Conservation (phyloP, 2,329 filamentous ascomycete genomes). For the Xylaria digitata region DNA sequence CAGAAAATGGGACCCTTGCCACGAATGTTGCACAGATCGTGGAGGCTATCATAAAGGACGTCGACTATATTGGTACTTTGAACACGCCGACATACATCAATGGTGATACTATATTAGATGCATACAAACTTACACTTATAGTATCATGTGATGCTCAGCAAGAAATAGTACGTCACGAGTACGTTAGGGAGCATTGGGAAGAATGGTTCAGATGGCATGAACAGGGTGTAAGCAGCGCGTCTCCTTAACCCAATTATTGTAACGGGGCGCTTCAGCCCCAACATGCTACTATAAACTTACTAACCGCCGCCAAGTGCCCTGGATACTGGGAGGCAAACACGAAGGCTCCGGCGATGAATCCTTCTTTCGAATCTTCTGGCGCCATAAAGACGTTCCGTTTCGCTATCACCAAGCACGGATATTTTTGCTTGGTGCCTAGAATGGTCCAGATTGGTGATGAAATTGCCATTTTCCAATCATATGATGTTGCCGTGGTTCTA, state of each 20-base stretch:
- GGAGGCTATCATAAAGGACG: conserved; percentile 23
- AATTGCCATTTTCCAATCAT: conserved; percentile 39
- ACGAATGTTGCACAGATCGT: conserved; percentile 26
- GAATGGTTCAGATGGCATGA: conserved; percentile 34
- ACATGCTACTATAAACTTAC: neutral
- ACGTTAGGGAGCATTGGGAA: conserved; percentile 29
- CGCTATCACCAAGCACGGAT: conserved; percentile 41
- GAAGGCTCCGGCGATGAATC: conserved; percentile 19
- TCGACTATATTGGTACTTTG: conserved; percentile 17
- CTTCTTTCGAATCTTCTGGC: conserved; percentile 35
- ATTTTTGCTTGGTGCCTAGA: conserved; percentile 43
- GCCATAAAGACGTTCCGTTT: conserved; percentile 39
- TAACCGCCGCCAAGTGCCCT: conserved; percentile 19
- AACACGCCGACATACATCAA: conserved; percentile 25
- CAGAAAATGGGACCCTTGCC: conserved; percentile 5
- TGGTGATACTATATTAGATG: conserved; percentile 27
- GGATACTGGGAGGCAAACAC: conserved; percentile 28
- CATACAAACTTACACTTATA: conserved; percentile 38
- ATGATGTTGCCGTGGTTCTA: conserved; percentile 32
- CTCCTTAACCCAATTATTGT: neutral
- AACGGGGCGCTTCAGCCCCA: too few species aligned
- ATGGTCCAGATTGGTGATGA: conserved; percentile 34
- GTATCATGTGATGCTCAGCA: conserved; percentile 30
- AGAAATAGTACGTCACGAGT: conserved; percentile 27
- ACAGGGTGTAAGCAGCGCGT: conserved; percentile 26